A percentile compares a stretch with the other conserved stretches of the same genome.
phyloP scores from a whole-genome alignment of 108 stramenopile genomes.

The Seminavis robusta region DNA sequence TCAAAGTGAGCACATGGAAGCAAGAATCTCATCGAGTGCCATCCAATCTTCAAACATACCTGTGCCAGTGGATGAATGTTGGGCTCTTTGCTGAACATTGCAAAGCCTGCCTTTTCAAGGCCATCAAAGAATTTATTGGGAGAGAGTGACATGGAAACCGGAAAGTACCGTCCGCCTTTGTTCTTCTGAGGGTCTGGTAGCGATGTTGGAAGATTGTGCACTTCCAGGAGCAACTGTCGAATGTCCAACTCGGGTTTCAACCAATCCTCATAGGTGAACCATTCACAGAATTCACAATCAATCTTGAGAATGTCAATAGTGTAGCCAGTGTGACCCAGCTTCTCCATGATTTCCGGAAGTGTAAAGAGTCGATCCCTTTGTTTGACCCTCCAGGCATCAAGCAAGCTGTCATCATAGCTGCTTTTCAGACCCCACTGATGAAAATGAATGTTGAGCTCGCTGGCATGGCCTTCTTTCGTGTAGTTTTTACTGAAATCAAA shows the following conservation, averaged over 20 bases:
- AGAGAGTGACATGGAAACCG: constrained; percentile 20
- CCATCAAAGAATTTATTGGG: constrained; percentile 24
- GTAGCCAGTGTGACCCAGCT: constrained; percentile 36
- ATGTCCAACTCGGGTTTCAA: constrained; percentile 1
- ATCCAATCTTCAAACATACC: too few species aligned
- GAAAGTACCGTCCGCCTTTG: too few species aligned
- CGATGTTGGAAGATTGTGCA: constrained; percentile 22
- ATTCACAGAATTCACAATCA: constrained; percentile 57
- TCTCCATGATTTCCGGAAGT: not conserved
- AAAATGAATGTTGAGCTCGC: constrained; percentile 1
- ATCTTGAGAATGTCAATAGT: constrained; percentile 55
- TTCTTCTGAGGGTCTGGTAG: too few species aligned
- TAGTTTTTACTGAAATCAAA: constrained; percentile 24
- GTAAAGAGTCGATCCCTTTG: constrained; percentile 27
- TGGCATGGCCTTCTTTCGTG: not conserved
- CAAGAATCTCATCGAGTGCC: too few species aligned
- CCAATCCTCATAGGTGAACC: constrained; percentile 38
- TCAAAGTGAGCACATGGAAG: too few species aligned
- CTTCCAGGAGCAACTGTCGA: constrained; percentile 49
- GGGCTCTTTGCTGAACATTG: constrained; percentile 22
- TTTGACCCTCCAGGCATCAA: not conserved
- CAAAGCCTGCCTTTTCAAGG: constrained; percentile 30
- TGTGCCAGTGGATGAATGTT: too few species aligned
- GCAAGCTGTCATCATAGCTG: not conserved
- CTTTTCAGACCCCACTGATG: constrained; percentile 35